A percentile compares a stretch with the other conserved stretches of the same genome.
Evolutionary conservation across 495 filamentous ascomycete species (phyloP).

Genomic region (Neurospora sp.): DNA sequence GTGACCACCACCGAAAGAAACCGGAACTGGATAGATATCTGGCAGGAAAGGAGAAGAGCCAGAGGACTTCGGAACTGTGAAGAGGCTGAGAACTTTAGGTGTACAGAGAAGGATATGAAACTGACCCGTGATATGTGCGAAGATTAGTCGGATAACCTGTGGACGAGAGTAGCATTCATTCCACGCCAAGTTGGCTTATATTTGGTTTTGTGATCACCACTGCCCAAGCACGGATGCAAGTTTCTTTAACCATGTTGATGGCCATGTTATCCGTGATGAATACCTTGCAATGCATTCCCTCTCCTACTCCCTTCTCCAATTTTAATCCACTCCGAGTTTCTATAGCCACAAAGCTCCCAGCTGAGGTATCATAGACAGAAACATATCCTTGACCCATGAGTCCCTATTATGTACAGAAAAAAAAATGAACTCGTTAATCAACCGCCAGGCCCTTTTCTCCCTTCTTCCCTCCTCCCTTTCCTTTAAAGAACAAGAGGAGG

Average conservation of each 20-base stretch:
- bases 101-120: too few relatives aligned
- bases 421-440: background rate
- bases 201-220: background rate
- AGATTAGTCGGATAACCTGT: too few relatives aligned
- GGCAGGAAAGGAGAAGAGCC: too few relatives aligned
- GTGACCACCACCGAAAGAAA: too few relatives aligned
- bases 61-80: too few relatives aligned
- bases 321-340: background rate
- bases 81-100: too few relatives aligned
- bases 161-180: too few relatives aligned
- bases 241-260: background rate
- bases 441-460: background rate
- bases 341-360: background rate
- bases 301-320: background rate
- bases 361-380: background rate
- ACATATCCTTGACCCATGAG: background rate
- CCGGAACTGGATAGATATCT: too few relatives aligned
- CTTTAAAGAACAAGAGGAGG: background rate
- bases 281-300: background rate
- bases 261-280: background rate
- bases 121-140: too few relatives aligned
- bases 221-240: background rate
- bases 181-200: too few relatives aligned
- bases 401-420: background rate
- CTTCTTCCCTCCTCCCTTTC: background rate